Conservation (phyloP, 2,329 filamentous ascomycete species). For the Leptosphaerulina australis region DNA sequence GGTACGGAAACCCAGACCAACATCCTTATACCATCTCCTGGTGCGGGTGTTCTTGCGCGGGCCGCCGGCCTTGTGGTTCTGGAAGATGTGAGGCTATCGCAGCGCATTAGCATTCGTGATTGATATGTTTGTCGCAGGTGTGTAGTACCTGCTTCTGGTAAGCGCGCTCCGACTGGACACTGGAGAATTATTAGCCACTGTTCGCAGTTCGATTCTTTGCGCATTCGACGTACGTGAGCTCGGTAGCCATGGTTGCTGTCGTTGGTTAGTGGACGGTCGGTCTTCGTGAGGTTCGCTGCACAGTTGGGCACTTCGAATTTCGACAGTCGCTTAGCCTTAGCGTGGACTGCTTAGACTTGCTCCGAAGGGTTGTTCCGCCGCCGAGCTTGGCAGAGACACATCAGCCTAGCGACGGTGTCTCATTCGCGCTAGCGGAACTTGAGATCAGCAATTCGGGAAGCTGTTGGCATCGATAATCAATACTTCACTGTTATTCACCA, state of each 20-base stretch:
- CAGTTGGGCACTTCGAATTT: constrained; percentile 22
- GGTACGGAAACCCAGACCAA: constrained; percentile 98
- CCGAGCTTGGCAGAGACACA: background rate
- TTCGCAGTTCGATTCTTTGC: constrained; percentile 4
- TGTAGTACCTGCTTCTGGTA: constrained; percentile 77
- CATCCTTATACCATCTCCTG: constrained; percentile 99
- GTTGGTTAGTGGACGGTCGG: constrained; percentile 43
- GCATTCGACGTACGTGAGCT: constrained; percentile 48
- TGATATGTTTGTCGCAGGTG: constrained; percentile 19
- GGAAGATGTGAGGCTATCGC: constrained; percentile 97
- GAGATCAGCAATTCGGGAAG: constrained; percentile 12
- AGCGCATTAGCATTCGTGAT: constrained; percentile 39
- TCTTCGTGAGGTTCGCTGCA: constrained; percentile 27
- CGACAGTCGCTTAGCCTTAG: constrained; percentile 26
- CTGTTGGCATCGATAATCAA: constrained; percentile 2
- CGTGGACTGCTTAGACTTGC: background rate
- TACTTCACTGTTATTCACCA: background rate
- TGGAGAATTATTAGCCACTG: constrained; percentile 61
- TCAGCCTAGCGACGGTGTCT: constrained; percentile 18
- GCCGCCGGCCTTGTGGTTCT: constrained; percentile 91
- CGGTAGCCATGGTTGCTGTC: constrained; percentile 53
- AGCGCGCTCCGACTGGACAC: constrained; percentile 99
- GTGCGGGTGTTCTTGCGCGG: constrained; percentile 50
- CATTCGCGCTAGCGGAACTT: constrained; percentile 13
- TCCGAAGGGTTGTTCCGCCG: background rate